Evolutionary conservation across 2,329 filamentous ascomycete genomes (phyloP), one percentile per base, ranked within the genome.

Genomic region (Trichoderma cornu-damae): DNA sequence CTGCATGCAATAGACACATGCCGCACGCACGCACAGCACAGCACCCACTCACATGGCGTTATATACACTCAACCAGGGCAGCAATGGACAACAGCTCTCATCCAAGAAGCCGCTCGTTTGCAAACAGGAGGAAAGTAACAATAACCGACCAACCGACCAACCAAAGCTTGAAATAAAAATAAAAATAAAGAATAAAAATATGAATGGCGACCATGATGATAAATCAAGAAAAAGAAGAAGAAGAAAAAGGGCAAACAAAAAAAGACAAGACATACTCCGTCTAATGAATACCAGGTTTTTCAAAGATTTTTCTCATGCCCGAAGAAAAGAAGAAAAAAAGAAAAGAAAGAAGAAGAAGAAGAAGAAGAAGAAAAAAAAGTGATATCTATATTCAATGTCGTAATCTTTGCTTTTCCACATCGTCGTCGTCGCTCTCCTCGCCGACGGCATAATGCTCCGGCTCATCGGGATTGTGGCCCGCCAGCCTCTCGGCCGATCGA

Each of bases 371-470:
- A n/a, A n/a, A 44, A 40, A 56, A 8, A 18, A 43, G 35, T 16
- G n/a, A 38, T 16, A 37, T 52, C 40, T 46, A 57, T 50, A 26
- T 57, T 34, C 63, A 58, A 59, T 66, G 14, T 63, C 28, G 16
- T 57, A 58, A 62, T 58, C 63, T 61, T 26, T 62, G 64, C 42
- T 67, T 69, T 32, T 69, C 67, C 22, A 24, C 42, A 3, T 48
- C 26, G 34, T 37, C 26, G 5, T 74, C 72, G 11, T 72, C 72
- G 54, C 70, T 75, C 52, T 75, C 75, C 11, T 77, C 78, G 4
- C 79, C 79, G 48, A 82, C 73, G 1, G 80, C 77, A 61, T 82
- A 79, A 60, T 78, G 74, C 48, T 75, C 73, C 14, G 72, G 58
- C 35, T 63, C 62, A 20, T 57, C 38, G 5, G 38, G 69, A 32